phyloP scores from a whole-genome alignment of 306 rosid species.

The Carpinus viminea region DNA sequence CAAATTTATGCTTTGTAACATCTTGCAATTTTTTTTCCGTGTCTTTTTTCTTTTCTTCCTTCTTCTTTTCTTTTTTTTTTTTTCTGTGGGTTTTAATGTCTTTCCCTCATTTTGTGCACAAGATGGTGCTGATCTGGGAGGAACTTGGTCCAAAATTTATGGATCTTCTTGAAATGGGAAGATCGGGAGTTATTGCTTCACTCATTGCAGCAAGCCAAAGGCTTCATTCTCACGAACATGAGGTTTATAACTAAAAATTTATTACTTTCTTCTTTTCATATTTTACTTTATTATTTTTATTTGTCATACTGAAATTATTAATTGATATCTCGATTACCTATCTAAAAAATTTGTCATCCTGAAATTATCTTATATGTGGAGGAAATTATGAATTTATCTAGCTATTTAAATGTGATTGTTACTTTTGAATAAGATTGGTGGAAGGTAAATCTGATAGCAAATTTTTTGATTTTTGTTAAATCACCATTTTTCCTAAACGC shows the following conservation, averaged over 20 bases:
- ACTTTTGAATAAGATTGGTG: not conserved
- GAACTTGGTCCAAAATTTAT: conserved; percentile 75
- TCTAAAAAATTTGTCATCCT: conserved; percentile 6
- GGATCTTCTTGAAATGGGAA: conserved; percentile 78
- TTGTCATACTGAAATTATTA: conserved; percentile 14
- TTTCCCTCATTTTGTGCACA: conserved; percentile 26
- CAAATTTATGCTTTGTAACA: conserved; percentile 9
- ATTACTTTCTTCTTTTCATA: conserved; percentile 24
- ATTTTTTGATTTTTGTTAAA: conserved; percentile 1
- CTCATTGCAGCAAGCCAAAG: conserved; percentile 77
- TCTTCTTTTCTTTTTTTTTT: no score
- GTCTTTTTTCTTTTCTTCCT: not conserved
- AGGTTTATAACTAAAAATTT: conserved; percentile 47
- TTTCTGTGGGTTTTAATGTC: not conserved
- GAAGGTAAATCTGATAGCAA: not conserved
- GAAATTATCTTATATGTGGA: conserved; percentile 6
- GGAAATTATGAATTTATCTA: not conserved
- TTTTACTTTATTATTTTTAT: not conserved
- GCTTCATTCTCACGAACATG: conserved; percentile 66
- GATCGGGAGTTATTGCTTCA: conserved; percentile 88
- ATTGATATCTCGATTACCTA: no score
- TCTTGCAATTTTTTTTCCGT: conserved; percentile 2
- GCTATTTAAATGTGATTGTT: not conserved
- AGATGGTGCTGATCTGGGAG: conserved; percentile 85
- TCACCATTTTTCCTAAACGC: no score